phyloP scores from a whole-genome alignment of 1,284 basidiomycete species.

The Trichosporon asahii region DNA sequence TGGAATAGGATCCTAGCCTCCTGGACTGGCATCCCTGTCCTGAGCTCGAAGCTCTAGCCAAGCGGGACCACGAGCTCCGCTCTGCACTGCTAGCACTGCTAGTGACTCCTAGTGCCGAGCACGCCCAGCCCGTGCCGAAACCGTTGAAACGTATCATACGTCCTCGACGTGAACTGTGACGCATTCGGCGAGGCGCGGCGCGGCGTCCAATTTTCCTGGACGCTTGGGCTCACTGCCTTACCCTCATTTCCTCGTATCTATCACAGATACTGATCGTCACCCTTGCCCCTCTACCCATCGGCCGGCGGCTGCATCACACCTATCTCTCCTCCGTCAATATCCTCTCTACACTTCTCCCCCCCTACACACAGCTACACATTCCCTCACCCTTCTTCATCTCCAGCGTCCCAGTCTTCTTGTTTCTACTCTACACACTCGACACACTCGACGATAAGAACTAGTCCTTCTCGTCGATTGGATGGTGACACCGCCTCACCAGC shows the following conservation, averaged over 20 bases:
- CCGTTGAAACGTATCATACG: neutral
- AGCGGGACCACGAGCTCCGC: conserved; percentile 2
- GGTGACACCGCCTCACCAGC: conserved; percentile 4
- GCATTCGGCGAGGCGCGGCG: conserved; percentile 6
- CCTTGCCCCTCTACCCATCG: neutral
- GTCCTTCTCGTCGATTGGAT: neutral
- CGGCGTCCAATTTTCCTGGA: conserved; percentile 11
- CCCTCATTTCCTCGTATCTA: neutral
- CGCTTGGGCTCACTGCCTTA: neutral
- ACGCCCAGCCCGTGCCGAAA: neutral
- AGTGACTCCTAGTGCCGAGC: neutral
- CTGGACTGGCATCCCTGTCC: neutral
- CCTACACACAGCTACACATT: neutral
- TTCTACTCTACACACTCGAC: neutral
- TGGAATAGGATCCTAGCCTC: neutral
- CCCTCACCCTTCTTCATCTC: neutral
- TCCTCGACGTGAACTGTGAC: neutral
- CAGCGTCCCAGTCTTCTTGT: neutral
- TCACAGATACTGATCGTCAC: conserved; percentile 5
- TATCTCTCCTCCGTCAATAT: neutral
- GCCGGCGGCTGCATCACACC: neutral
- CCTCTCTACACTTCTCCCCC: neutral
- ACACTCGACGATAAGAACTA: neutral
- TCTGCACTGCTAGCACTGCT: neutral
- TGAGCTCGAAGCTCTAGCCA: neutral